A percentile compares a stretch with the other conserved stretches of the same genome.
Evolutionary conservation across 768 basidiomycete species (phyloP).

Genomic region (Auriscalpium orientale): DNA sequence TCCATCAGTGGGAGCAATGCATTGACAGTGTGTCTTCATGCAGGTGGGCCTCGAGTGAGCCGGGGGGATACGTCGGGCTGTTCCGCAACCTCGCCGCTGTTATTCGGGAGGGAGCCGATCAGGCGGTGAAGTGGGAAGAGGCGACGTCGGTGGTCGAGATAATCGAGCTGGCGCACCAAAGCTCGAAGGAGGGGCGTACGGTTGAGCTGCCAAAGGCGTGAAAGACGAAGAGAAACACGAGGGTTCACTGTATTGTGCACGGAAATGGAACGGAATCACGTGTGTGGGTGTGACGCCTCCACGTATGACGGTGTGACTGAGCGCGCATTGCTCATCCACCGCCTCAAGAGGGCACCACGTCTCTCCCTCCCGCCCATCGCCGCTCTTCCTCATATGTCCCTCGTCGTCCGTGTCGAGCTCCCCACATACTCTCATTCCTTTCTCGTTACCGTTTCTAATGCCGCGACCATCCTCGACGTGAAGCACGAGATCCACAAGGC

Average conservation of each 20-base stretch:
- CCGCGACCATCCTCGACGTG: constrained; percentile 50
- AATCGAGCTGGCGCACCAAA: constrained; percentile 66
- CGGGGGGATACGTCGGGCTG: constrained; percentile 52
- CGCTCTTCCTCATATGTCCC: not conserved
- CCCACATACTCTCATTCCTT: constrained; percentile 71
- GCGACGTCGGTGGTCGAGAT: constrained; percentile 66
- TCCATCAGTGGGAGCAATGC: not conserved
- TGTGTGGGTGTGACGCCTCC: not conserved
- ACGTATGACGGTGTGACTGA: constrained; percentile 1
- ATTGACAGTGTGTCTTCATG: constrained; percentile 11
- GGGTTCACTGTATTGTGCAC: no score
- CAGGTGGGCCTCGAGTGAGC: constrained; percentile 58
- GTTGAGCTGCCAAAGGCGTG: constrained; percentile 22
- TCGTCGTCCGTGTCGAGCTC: constrained; percentile 57
- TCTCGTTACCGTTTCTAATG: constrained; percentile 38
- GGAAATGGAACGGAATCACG: not conserved
- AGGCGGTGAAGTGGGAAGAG: constrained; percentile 67
- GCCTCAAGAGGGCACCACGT: not conserved
- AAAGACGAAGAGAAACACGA: not conserved
- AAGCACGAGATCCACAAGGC: constrained; percentile 55
- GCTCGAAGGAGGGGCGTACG: constrained; percentile 52
- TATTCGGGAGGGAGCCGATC: constrained; percentile 46
- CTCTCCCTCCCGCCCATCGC: not conserved
- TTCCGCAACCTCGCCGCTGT: constrained; percentile 61
- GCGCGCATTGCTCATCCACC: not conserved